These are phyloP conservation scores for Huiozyma sinensis DNA, from an alignment of 805 yeast species.

Conservation along the genomic window DNA sequence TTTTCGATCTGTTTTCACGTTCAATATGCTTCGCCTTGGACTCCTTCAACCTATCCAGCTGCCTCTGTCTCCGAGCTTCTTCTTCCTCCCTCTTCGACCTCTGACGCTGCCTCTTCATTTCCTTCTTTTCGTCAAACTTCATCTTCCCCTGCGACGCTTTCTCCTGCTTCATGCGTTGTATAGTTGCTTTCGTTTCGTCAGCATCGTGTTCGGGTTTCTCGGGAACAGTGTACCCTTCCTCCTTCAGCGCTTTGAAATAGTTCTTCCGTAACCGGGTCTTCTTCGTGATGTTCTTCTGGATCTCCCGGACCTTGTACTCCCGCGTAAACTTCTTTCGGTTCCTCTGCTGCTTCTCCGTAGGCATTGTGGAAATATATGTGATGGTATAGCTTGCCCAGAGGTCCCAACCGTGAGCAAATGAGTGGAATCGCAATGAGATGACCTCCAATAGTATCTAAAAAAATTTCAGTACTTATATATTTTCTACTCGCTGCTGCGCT, in stretches of 20 bases:
- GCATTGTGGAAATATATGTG: conserved; percentile 8
- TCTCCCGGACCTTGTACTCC: conserved; percentile 43
- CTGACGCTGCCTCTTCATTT: conserved; percentile 29
- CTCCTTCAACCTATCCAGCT: conserved; percentile 27
- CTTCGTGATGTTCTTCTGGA: conserved; percentile 65
- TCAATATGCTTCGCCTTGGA: conserved; percentile 31
- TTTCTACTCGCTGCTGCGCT: background rate
- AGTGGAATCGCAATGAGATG: background rate
- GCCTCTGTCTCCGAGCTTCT: conserved; percentile 35
- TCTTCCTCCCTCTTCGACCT: conserved; percentile 20
- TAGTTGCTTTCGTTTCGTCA: conserved; percentile 5
- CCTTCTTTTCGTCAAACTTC: conserved; percentile 28
- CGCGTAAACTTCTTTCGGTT: conserved; percentile 30
- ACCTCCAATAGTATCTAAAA: background rate
- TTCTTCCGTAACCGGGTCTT: conserved; percentile 72
- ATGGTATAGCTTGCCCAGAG: background rate
- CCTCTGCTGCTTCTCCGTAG: conserved; percentile 15
- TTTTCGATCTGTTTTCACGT: conserved; percentile 36
- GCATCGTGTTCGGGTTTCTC: conserved; percentile 22
- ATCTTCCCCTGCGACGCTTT: conserved; percentile 17
- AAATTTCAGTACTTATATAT: background rate
- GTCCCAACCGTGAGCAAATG: too few relatives aligned
- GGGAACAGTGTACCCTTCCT: conserved; percentile 53
- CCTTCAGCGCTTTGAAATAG: conserved; percentile 68
- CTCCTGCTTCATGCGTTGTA: conserved; percentile 15